phyloP scores from a whole-genome alignment of 2,329 filamentous ascomycete species.

The Thelonectria rubi region DNA sequence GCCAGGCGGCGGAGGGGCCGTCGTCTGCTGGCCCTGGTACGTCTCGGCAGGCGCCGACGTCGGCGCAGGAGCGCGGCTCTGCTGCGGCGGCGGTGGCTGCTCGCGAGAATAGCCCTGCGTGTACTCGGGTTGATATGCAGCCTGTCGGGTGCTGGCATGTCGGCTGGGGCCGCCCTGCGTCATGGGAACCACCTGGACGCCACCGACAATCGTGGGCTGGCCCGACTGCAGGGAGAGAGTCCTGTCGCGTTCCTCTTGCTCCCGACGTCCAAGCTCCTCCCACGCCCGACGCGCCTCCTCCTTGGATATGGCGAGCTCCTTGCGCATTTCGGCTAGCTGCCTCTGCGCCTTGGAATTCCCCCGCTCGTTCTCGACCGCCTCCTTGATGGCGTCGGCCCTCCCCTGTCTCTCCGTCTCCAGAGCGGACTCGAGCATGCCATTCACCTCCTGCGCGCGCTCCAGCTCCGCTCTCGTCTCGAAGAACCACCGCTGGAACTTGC shows the following conservation, averaged over 20 bases:
- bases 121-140: conserved; percentile 44
- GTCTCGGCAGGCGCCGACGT: conserved; percentile 43
- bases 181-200: conserved; percentile 96
- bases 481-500: conserved; percentile 99
- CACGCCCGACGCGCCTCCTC: conserved; percentile 95
- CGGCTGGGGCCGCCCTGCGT: conserved; percentile 72
- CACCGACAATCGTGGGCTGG: conserved; percentile 87
- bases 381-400: conserved; percentile 72
- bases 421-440: conserved; percentile 79
- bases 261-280: conserved; percentile 93
- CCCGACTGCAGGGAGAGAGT: conserved; percentile 87
- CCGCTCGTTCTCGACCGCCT: conserved; percentile 72
- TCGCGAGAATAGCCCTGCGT: conserved; percentile 47
- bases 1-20: conserved; percentile 29
- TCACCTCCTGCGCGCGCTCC: conserved; percentile 83
- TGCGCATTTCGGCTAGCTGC: conserved; percentile 86
- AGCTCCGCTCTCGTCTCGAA: conserved; percentile 92
- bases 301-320: conserved; percentile 93
- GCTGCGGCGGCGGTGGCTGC: conserved; percentile 54
- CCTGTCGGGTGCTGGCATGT: conserved; percentile 54
- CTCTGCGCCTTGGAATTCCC: conserved; percentile 81
- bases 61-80: conserved; percentile 48
- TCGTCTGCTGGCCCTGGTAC: conserved; percentile 35
- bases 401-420: conserved; percentile 79
- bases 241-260: conserved; percentile 91